These are phyloP conservation scores for Fusarium sambucinum DNA, from an alignment of 2,329 filamentous ascomycete genomes.

Conservation along the genomic window DNA sequence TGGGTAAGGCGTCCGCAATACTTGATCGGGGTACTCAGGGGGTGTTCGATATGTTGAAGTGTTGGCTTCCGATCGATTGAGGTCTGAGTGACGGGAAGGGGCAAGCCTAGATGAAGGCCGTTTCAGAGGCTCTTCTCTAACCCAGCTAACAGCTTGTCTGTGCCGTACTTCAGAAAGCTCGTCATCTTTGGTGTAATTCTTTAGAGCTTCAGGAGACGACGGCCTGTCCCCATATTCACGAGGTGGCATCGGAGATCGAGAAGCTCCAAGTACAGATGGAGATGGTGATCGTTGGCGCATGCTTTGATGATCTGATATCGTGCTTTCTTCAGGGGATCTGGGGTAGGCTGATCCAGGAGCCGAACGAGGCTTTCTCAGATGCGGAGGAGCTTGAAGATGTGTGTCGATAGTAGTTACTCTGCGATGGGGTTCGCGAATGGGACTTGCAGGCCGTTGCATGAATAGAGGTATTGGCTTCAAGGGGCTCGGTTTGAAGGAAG, in stretches of 20 bases:
- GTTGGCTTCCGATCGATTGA: slow-evolving; percentile 37
- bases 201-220: not conserved
- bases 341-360: slow-evolving; percentile 13
- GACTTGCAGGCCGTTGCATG: slow-evolving; percentile 54
- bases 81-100: slow-evolving; percentile 35
- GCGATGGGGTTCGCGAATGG: slow-evolving; percentile 20
- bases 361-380: slow-evolving; percentile 18
- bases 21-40: slow-evolving; percentile 46
- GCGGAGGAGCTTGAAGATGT: slow-evolving; percentile 27
- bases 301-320: not conserved
- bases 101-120: slow-evolving; percentile 55
- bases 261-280: not conserved
- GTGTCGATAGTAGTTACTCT: slow-evolving; percentile 20
- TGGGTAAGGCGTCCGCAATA: slow-evolving; percentile 27
- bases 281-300: not conserved
- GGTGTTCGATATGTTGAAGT: slow-evolving; percentile 50
- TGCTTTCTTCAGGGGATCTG: not conserved
- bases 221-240: slow-evolving; percentile 1
- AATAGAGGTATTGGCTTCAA: slow-evolving; percentile 65
- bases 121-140: slow-evolving; percentile 56
- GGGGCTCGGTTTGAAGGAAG: slow-evolving; percentile 61
- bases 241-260: slow-evolving; percentile 9
- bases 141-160: slow-evolving; percentile 37
- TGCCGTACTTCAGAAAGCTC: slow-evolving; percentile 24
- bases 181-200: slow-evolving; percentile 7